Evolutionary conservation across 768 basidiomycete genomes (phyloP).

Genomic region (Saitozyma podzolica): DNA sequence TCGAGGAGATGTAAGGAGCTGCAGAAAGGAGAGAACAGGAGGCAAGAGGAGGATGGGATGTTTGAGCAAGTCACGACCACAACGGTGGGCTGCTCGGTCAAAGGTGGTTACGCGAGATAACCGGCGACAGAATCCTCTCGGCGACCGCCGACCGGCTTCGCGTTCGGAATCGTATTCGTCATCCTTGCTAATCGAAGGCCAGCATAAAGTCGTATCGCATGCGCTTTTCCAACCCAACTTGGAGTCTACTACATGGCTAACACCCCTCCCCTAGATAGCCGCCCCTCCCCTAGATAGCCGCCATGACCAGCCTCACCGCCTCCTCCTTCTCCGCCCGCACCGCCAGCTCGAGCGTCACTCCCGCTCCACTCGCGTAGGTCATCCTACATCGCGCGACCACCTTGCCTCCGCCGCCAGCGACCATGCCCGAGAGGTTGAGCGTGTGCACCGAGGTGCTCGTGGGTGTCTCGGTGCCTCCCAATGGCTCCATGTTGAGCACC

Average conservation of each 20-base stretch:
- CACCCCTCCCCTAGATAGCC: not conserved
- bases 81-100: no score
- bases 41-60: no score
- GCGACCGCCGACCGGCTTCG: no score
- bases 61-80: no score
- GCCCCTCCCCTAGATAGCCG: slow-evolving; percentile 63
- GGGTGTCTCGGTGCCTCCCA: slow-evolving; percentile 85
- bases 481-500: slow-evolving; percentile 92
- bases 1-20: no score
- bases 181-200: no score
- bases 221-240: no score
- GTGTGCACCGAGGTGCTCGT: slow-evolving; percentile 85
- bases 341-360: slow-evolving; percentile 86
- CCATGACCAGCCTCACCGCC: slow-evolving; percentile 80
- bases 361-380: slow-evolving; percentile 85
- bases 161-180: no score
- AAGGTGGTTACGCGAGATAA: no score
- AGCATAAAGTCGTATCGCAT: no score
- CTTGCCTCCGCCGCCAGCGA: slow-evolving; percentile 92
- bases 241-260: not conserved
- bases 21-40: no score
- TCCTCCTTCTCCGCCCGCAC: slow-evolving; percentile 89
- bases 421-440: slow-evolving; percentile 85
- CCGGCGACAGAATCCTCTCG: no score
- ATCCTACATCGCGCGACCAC: slow-evolving; percentile 90